These are phyloP conservation scores for Nemania sp. DNA, from an alignment of 2,329 filamentous ascomycete genomes.

Conservation along the genomic window DNA sequence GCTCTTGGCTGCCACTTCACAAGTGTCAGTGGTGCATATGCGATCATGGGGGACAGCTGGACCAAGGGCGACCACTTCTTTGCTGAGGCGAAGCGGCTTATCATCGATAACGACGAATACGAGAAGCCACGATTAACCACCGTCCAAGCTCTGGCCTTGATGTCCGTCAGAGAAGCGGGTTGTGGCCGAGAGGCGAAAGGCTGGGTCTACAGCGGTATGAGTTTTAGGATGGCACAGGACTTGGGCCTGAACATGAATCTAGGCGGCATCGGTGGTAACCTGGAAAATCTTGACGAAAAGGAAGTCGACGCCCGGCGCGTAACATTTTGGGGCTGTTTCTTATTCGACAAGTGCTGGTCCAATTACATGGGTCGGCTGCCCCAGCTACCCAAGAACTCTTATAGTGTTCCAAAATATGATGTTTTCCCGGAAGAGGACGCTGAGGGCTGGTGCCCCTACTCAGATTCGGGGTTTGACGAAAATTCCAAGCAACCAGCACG, in stretches of 20 bases:
- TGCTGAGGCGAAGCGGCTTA: slow-evolving; percentile 85
- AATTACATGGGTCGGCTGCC: slow-evolving; percentile 93
- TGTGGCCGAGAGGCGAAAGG: slow-evolving; percentile 93
- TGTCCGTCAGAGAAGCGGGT: slow-evolving; percentile 95
- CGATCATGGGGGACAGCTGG: slow-evolving; percentile 71
- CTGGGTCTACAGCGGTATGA: slow-evolving; percentile 99
- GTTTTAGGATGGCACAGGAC: slow-evolving; percentile 95
- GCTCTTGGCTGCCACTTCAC: slow-evolving; percentile 94
- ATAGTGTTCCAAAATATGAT: slow-evolving; percentile 86
- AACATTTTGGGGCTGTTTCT: slow-evolving; percentile 96
- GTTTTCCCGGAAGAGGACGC: slow-evolving; percentile 89
- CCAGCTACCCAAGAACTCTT: slow-evolving; percentile 77
- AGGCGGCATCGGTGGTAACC: slow-evolving; percentile 63
- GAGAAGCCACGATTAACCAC: slow-evolving; percentile 87
- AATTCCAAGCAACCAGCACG: slow-evolving; percentile 78
- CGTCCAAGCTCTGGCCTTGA: slow-evolving; percentile 89
- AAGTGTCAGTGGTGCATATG: slow-evolving; percentile 71
- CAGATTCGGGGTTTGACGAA: slow-evolving; percentile 77
- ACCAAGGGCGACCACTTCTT: slow-evolving; percentile 98
- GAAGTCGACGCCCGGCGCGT: slow-evolving; percentile 88
- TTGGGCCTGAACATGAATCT: slow-evolving; percentile 88
- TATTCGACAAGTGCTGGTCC: slow-evolving; percentile 99
- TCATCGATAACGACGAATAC: slow-evolving; percentile 90
- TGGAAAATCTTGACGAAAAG: slow-evolving; percentile 69
- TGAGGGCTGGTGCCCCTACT: slow-evolving; percentile 85